phyloP scores from a whole-genome alignment of 2,329 filamentous ascomycete species.

The Emergomyces pasteurianus region DNA sequence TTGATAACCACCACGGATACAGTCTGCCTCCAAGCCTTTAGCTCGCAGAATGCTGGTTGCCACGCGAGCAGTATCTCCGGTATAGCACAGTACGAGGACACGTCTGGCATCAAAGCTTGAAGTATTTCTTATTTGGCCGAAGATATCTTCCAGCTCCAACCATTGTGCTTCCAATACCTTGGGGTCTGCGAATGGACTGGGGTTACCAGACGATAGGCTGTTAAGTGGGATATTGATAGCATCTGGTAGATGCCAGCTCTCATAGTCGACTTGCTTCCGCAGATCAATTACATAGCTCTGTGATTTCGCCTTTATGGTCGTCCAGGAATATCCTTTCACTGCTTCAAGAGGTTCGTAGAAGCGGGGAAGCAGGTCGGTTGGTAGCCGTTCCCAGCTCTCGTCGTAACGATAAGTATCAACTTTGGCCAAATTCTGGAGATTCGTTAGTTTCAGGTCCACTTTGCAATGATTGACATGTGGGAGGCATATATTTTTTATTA shows the following conservation, averaged over 20 bases:
- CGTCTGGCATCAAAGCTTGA: constrained; percentile 21
- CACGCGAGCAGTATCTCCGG: constrained; percentile 43
- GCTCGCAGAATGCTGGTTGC: constrained; percentile 43
- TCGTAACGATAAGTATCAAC: constrained; percentile 46
- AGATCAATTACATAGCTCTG: neutral
- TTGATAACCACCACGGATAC: constrained; percentile 32
- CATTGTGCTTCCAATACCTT: constrained; percentile 36
- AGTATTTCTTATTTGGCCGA: constrained; percentile 18
- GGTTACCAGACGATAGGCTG: constrained; percentile 20
- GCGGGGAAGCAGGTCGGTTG: constrained; percentile 27
- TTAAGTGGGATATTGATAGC: constrained; percentile 36
- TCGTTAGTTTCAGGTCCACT: neutral
- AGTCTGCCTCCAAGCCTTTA: constrained; percentile 38
- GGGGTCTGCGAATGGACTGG: constrained; percentile 38
- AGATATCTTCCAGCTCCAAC: constrained; percentile 35
- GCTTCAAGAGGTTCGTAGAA: constrained; percentile 18
- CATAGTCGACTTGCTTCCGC: constrained; percentile 7
- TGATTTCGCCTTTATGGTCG: neutral
- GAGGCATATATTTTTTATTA: neutral
- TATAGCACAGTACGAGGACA: constrained; percentile 41
- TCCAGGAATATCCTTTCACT: neutral
- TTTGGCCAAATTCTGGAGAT: constrained; percentile 31
- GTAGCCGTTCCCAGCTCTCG: constrained; percentile 41
- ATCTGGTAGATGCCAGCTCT: constrained; percentile 31
- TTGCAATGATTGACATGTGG: neutral